Base-by-base conservation (phyloP, 2,329 filamentous ascomycete genomes). In the Apiospora marii region DNA sequence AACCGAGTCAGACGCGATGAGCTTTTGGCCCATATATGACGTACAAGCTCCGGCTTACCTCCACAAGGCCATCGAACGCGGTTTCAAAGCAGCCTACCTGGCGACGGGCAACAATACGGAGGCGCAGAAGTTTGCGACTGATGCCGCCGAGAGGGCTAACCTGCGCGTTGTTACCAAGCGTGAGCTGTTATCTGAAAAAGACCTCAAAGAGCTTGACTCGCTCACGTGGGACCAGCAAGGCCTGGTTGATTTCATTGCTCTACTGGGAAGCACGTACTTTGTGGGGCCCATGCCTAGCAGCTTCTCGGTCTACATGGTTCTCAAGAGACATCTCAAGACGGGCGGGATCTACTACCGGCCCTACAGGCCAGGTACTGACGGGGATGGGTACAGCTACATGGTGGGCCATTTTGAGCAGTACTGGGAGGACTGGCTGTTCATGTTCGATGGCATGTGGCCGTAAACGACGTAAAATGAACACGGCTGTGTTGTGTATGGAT, bases 391-490 rank as follows among this genome's bases (percentile, higher is more conserved):
- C 41, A 85, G 83, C 30, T 84, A 83, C 74, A 78, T 87, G 14
- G 80, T 85, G 24, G 85, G 85, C 0, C 81, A 81, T 30, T 86
- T 85, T 61, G 81, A 84, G 6, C 81, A 80, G 64, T 87, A 86
- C 77, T 87, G 83, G 82, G 82, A 83, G 16, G 84, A 85, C 73
- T 87, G 85, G 85, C 80, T 86, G 72, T 87, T 85, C 74, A 85
- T 87, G 82, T 85, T 81, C 76, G 84, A 85, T 70, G 82, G 83
- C 5, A 78, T 85, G 75, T 85, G 84, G 84, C 83, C 83, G n/a
- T 83, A 49, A 78, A 46, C n/a, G 19, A 30, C 8, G 4, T 51
- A 41, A 19, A n/a, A 68, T n/a, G 30, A 41, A 19, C 22, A n/a
- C 58, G 41, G 34, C 58, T 22, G 19, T n/a, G 19, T n/a, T 51